Percentiles rank a stretch among this genome's conserved stretches.
Conservation (phyloP, 352 stramenopile species). For the Globisporangium megalacanthum region DNA sequence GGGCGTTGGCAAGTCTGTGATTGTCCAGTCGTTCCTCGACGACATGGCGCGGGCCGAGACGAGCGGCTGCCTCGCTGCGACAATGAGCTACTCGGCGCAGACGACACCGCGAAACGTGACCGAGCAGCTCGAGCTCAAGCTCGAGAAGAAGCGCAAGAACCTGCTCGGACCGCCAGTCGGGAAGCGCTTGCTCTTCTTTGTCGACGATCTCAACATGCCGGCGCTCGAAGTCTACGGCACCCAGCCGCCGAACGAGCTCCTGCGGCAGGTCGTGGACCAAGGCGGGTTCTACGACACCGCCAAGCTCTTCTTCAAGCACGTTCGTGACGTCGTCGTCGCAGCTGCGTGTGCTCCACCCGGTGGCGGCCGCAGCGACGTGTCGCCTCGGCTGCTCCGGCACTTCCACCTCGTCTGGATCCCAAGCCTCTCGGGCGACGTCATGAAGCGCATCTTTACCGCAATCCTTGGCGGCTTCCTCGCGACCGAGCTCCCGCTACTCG, state of each 20-base stretch:
- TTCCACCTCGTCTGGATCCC: slow-evolving; percentile 92
- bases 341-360: slow-evolving; percentile 84
- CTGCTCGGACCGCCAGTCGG: slow-evolving; percentile 60
- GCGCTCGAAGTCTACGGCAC: slow-evolving; percentile 90
- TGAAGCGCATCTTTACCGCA: slow-evolving; percentile 87
- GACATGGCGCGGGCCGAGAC: slow-evolving; percentile 78
- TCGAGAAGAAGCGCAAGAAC: slow-evolving; percentile 86
- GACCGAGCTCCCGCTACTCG: slow-evolving; percentile 58
- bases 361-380: slow-evolving; percentile 84
- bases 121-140: slow-evolving; percentile 76
- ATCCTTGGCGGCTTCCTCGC: slow-evolving; percentile 88
- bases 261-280: slow-evolving; percentile 90
- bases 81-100: slow-evolving; percentile 89
- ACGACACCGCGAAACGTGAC: slow-evolving; percentile 83
- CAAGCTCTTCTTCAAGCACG: slow-evolving; percentile 93
- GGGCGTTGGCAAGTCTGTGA: slow-evolving; percentile 91
- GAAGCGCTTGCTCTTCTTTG: slow-evolving; percentile 85
- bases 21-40: slow-evolving; percentile 89
- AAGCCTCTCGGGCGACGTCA: slow-evolving; percentile 73
- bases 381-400: slow-evolving; percentile 78
- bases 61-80: slow-evolving; percentile 59
- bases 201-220: slow-evolving; percentile 94
- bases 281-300: slow-evolving; percentile 87
- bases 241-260: slow-evolving; percentile 89
- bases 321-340: slow-evolving; percentile 82